Evolutionary conservation across 1,284 basidiomycete species (phyloP).

Genomic region (Stygiomarasmius scandens): DNA sequence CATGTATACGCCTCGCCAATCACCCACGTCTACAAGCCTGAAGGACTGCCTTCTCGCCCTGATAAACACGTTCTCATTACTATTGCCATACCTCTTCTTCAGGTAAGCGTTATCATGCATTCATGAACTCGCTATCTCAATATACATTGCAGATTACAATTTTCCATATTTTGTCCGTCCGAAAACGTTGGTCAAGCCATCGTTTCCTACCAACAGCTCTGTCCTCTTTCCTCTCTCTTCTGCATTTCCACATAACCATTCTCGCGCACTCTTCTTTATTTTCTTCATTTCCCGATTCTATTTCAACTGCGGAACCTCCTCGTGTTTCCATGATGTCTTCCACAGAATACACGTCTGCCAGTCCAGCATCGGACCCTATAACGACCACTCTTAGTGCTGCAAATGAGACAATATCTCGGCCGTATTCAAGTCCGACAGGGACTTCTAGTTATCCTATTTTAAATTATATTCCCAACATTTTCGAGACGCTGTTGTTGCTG

Average conservation of each 20-base stretch:
- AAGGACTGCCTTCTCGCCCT: slow-evolving; percentile 7
- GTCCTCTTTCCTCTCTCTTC: slow-evolving; percentile 56
- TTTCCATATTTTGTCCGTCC: slow-evolving; percentile 65
- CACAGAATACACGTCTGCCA: background rate
- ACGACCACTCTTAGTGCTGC: background rate
- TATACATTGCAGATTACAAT: slow-evolving; percentile 39
- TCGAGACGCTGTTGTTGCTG: slow-evolving; percentile 61
- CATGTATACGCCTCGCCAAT: slow-evolving; percentile 71
- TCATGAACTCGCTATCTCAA: slow-evolving; percentile 1
- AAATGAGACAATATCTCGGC: background rate
- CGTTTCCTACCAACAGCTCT: slow-evolving; percentile 68
- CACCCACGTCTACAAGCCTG: slow-evolving; percentile 52
- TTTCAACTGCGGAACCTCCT: slow-evolving; percentile 5
- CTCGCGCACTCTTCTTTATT: slow-evolving; percentile 39
- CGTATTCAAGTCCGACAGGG: slow-evolving; percentile 11
- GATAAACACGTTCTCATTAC: slow-evolving; percentile 58
- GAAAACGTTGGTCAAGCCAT: slow-evolving; percentile 59
- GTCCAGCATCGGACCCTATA: background rate
- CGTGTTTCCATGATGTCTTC: slow-evolving; percentile 26
- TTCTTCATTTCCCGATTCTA: background rate
- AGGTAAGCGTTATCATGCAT: slow-evolving; percentile 63
- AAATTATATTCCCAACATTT: slow-evolving; percentile 70
- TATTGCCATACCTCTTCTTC: slow-evolving; percentile 68
- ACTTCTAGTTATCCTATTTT: slow-evolving; percentile 57
- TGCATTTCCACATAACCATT: slow-evolving; percentile 68